phyloP scores from a whole-genome alignment of 768 basidiomycete species.

The Ephemerocybe angulata region DNA sequence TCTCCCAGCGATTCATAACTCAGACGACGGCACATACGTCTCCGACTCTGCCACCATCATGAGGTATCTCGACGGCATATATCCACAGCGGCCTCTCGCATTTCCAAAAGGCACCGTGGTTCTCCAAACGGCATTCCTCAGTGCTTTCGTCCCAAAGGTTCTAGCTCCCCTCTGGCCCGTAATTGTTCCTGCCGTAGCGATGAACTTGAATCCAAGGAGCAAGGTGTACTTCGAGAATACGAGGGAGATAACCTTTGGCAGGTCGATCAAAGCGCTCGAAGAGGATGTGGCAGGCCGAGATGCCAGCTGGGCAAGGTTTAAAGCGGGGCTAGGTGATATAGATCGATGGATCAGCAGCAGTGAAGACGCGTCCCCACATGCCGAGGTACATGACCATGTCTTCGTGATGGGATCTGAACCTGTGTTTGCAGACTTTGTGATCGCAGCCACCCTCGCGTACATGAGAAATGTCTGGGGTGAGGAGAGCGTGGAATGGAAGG shows the following conservation, averaged over 20 bases:
- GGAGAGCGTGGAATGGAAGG: conserved; percentile 27
- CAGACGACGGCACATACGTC: conserved; percentile 2
- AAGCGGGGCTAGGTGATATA: conserved; percentile 27
- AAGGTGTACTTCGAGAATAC: conserved; percentile 34
- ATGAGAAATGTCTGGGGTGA: conserved; percentile 17
- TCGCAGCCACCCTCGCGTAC: conserved; percentile 22
- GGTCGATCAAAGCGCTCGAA: conserved; percentile 32
- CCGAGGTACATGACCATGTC: conserved; percentile 21
- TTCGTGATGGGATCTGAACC: conserved; percentile 33
- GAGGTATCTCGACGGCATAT: conserved; percentile 11
- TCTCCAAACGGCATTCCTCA: conserved; percentile 36
- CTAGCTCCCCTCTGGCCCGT: conserved; percentile 15
- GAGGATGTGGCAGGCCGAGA: conserved; percentile 28
- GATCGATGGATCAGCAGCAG: conserved; percentile 26
- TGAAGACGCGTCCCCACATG: too few species aligned
- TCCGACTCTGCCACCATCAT: conserved; percentile 12
- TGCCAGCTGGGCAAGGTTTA: conserved; percentile 35
- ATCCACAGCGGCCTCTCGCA: conserved; percentile 3
- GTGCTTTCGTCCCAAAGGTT: conserved; percentile 16
- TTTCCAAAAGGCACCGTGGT: conserved; percentile 34
- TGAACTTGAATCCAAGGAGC: conserved; percentile 20
- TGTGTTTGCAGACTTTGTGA: conserved; percentile 34
- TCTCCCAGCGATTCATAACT: conserved; percentile 10
- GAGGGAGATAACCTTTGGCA: conserved; percentile 29
- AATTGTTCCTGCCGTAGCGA: conserved; percentile 16